Evolutionary conservation across 306 rosid species (phyloP), one percentile per base, ranked within the genome.

Genomic region (Elaeagnus macrophylla): DNA sequence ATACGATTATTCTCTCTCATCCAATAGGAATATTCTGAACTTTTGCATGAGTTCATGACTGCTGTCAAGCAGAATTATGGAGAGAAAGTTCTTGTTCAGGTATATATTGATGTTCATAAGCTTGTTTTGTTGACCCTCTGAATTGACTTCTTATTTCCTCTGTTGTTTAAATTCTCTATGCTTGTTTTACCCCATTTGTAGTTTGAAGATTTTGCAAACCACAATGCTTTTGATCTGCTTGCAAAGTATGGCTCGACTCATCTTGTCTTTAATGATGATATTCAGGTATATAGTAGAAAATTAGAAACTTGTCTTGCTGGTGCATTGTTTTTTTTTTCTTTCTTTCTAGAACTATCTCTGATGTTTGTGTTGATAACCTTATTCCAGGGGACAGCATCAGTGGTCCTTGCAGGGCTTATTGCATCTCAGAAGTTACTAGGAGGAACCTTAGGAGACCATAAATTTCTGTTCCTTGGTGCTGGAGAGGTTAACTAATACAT

Each of bases 131-230:
- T 25, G 32, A 25, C 32, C 39, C 16, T 35, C 15, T 36, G 41
- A 20, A 36, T 62, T 49, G 51, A 57, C 61, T 45, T 50, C 56
- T 57, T 59, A 15, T 49, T 14, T 6, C 13, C 48, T 38, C 42
- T 51, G 35, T 12, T 6, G 32, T 52, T 76, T 53, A 60, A 56
- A 9, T 20, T 58, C 57, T n/a, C 77, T 75, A 43, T 64, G 32
- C 58, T 11, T 59, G 39, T 65, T 71, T 32, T 19, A 48, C 38
- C 5, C 52, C 37, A 62, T 42, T 71, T 70, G 69, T 70, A 91
- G 96, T 93, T 87, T 79, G 99, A 93, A 81, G 99, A 93, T 75
- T 93, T 93, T 7, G 99, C 99, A 25, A 93, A 93, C 76, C 95
- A 93, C 89, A 93, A 93, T 80, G 99, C 99, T 56, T 93, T 93